Evolutionary conservation across 2,329 filamentous ascomycete genomes (phyloP).

Genomic region (Phyllosticta citriasiana): DNA sequence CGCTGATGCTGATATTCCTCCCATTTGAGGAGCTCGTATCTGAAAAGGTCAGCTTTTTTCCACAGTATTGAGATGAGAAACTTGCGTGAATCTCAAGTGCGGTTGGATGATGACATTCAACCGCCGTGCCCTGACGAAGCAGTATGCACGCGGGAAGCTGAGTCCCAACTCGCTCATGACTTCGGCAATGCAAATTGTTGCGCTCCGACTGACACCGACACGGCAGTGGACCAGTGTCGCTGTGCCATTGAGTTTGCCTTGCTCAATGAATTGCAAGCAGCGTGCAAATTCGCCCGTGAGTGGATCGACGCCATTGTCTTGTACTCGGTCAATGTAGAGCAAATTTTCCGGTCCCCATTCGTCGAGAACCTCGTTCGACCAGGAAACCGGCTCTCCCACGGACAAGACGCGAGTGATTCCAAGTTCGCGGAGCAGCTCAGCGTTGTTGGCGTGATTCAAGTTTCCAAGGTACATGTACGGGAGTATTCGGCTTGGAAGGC

Average conservation of each 20-base stretch:
- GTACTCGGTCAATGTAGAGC: conserved; percentile 72
- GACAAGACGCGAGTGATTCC: conserved; percentile 84
- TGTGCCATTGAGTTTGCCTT: conserved; percentile 63
- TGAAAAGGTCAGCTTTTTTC: conserved; percentile 17
- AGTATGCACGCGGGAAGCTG: conserved; percentile 88
- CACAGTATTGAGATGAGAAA: conserved; percentile 1
- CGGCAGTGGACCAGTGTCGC: conserved; percentile 93
- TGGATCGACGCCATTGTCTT: conserved; percentile 94
- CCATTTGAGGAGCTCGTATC: conserved; percentile 87
- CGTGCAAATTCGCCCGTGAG: conserved; percentile 75
- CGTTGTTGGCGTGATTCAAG: conserved; percentile 86
- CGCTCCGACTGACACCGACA: conserved; percentile 88
- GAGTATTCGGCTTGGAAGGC: conserved; percentile 76
- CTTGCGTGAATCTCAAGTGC: conserved; percentile 77
- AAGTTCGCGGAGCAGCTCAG: conserved; percentile 64
- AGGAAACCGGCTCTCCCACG: conserved; percentile 79
- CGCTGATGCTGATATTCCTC: conserved; percentile 65
- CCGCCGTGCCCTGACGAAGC: conserved; percentile 83
- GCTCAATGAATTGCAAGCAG: conserved; percentile 85
- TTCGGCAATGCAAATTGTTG: conserved; percentile 98
- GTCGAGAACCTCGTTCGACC: conserved; percentile 59
- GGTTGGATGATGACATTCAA: conserved; percentile 98
- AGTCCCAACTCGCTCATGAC: conserved; percentile 76
- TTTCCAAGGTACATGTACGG: conserved; percentile 97
- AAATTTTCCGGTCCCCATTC: conserved; percentile 71